Percentiles rank a stretch among this genome's conserved stretches.
phyloP scores from a whole-genome alignment of 495 filamentous ascomycete genomes.

The Daldinia grandis region DNA sequence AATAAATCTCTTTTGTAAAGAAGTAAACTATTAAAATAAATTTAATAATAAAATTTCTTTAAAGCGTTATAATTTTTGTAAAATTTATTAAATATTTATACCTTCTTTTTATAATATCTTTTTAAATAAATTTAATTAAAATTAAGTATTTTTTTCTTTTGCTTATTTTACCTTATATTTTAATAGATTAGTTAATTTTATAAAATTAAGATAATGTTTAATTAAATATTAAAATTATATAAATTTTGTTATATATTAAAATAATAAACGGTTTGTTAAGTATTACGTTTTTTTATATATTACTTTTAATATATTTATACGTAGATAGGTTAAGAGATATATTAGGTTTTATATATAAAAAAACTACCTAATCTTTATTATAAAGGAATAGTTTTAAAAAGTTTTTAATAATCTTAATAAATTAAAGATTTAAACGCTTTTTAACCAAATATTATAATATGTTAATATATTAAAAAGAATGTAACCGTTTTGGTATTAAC shows the following conservation, averaged over 20 bases:
- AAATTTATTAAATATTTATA: neutral
- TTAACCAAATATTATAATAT: neutral
- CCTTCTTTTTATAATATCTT: neutral
- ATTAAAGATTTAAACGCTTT: neutral
- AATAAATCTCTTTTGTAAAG: neutral
- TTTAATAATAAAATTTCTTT: neutral
- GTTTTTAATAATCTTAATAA: neutral
- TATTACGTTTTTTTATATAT: neutral
- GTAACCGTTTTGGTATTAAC: neutral
- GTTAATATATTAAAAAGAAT: neutral
- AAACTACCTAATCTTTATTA: slow-evolving; percentile 2
- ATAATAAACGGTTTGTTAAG: neutral
- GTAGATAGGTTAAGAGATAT: neutral
- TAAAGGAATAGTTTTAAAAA: neutral
- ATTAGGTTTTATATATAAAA: neutral
- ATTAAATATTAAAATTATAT: neutral
- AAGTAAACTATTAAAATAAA: neutral
- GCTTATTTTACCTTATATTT: neutral
- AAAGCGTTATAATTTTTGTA: neutral
- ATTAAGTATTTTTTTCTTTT: neutral
- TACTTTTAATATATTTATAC: neutral
- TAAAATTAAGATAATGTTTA: neutral
- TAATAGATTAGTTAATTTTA: neutral
- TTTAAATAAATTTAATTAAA: neutral
- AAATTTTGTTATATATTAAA: neutral